These are phyloP conservation scores for Lagerstroemia speciosa DNA, from an alignment of 345 rosid genomes.

Conservation along the genomic window DNA sequence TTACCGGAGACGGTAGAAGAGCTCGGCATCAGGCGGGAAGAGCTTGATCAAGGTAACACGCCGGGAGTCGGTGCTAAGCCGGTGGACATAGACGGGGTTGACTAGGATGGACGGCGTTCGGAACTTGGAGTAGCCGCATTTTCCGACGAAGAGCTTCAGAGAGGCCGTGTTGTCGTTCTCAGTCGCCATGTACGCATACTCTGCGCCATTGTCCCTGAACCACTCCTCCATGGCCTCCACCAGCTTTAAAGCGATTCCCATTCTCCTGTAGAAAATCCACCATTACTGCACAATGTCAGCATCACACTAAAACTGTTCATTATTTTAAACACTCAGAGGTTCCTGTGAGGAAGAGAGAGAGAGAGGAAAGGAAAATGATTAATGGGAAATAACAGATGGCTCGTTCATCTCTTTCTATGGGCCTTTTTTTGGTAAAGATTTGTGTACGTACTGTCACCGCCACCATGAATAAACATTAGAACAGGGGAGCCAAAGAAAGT, in stretches of 20 bases:
- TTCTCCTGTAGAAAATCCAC: slow-evolving; percentile 43
- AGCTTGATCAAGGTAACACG: slow-evolving; percentile 43
- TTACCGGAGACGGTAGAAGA: slow-evolving; percentile 42
- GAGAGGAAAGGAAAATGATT: too few species aligned
- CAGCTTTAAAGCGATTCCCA: slow-evolving; percentile 78
- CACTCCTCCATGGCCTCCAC: slow-evolving; percentile 65
- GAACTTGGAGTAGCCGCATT: slow-evolving; percentile 84
- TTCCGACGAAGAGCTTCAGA: slow-evolving; percentile 72
- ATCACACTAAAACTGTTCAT: not conserved
- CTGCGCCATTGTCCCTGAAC: slow-evolving; percentile 75
- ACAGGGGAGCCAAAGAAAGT: too few species aligned
- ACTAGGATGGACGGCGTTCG: slow-evolving; percentile 83
- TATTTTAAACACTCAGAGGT: too few species aligned
- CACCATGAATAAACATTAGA: too few species aligned
- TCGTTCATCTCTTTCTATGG: not conserved
- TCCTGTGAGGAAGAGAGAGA: too few species aligned
- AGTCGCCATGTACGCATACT: slow-evolving; percentile 83
- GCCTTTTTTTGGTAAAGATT: slow-evolving; percentile 9
- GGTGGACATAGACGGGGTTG: slow-evolving; percentile 89
- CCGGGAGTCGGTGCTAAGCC: slow-evolving; percentile 40
- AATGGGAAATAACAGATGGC: too few species aligned
- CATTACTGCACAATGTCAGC: not conserved
- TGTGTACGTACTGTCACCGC: not conserved
- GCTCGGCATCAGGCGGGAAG: slow-evolving; percentile 48
- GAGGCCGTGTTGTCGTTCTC: slow-evolving; percentile 92